phyloP scores from a whole-genome alignment of 352 stramenopile species.

The Pythium sukuiense region DNA sequence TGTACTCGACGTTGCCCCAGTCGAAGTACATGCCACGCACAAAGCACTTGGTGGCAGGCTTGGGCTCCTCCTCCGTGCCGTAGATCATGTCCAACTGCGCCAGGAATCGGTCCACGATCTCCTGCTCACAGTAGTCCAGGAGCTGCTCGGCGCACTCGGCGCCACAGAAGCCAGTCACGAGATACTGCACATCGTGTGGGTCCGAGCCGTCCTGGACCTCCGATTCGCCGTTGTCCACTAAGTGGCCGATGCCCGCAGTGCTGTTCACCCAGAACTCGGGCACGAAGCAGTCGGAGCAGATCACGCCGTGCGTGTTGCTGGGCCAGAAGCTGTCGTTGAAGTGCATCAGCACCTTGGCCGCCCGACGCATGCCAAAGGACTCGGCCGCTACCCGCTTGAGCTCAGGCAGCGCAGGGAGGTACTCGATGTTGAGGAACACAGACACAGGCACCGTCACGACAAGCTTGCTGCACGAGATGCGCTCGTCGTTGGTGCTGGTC shows the following conservation, averaged over 20 bases:
- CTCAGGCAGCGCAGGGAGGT: conserved; percentile 53
- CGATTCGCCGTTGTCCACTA: conserved; percentile 57
- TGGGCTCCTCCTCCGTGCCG: conserved; percentile 52
- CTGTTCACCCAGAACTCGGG: conserved; percentile 86
- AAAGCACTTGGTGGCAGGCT: conserved; percentile 57
- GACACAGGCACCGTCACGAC: conserved; percentile 80
- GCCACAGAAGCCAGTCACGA: conserved; percentile 76
- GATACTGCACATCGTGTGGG: conserved; percentile 44
- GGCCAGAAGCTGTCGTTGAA: conserved; percentile 73
- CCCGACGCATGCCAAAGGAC: conserved; percentile 75
- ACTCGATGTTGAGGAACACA: conserved; percentile 75
- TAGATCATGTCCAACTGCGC: conserved; percentile 79
- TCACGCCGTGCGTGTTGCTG: conserved; percentile 68
- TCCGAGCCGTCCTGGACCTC: conserved; percentile 4
- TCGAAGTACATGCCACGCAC: conserved; percentile 80
- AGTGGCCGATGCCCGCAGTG: conserved; percentile 57
- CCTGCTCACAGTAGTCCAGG: conserved; percentile 33
- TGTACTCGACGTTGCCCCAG: conserved; percentile 69
- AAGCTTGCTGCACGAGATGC: conserved; percentile 55
- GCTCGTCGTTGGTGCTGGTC: conserved; percentile 53
- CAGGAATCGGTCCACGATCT: conserved; percentile 67
- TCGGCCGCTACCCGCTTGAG: conserved; percentile 56
- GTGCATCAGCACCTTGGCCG: conserved; percentile 77
- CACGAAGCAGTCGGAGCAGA: conserved; percentile 82
- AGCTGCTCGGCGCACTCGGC: conserved; percentile 64